Percentiles rank a stretch among this genome's conserved stretches.
Evolutionary conservation across 148 eudicot species (phyloP).

Genomic region (Fagopyrum tataricum): DNA sequence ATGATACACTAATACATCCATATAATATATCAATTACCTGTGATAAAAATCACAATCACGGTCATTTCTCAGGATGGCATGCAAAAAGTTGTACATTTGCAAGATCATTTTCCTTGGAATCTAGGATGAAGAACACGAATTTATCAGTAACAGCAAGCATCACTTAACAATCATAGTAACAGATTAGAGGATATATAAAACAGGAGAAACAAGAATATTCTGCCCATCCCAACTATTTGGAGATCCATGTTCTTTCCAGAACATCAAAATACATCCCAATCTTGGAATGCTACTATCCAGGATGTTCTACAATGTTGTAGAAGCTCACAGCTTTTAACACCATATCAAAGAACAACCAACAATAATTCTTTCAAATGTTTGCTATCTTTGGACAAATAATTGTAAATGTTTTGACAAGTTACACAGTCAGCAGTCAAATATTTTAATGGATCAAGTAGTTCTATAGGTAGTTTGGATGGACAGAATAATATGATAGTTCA

Average conservation of each 20-base stretch:
- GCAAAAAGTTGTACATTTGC: slow-evolving; percentile 87
- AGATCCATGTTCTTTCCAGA: background rate
- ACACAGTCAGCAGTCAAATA: background rate
- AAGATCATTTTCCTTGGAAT: slow-evolving; percentile 95
- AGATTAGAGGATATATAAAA: background rate
- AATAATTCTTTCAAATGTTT: background rate
- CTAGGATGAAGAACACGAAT: slow-evolving; percentile 34
- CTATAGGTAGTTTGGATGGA: slow-evolving; percentile 3
- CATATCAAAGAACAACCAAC: background rate
- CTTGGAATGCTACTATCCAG: slow-evolving; percentile 1
- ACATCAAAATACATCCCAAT: background rate
- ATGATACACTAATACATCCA: slow-evolving; percentile 12
- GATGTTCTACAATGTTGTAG: background rate
- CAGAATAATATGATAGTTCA: background rate
- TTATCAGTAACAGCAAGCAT: slow-evolving; percentile 13
- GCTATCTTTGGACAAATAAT: background rate
- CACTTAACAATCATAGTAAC: background rate
- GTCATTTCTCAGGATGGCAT: slow-evolving; percentile 75
- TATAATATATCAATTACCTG: slow-evolving; percentile 34
- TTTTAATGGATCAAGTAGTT: background rate
- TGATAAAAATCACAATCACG: slow-evolving; percentile 98
- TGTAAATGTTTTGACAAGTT: background rate
- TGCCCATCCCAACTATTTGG: background rate
- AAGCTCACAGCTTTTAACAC: background rate
- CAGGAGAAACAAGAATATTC: background rate